Conservation (phyloP, 2,329 filamentous ascomycete species). For the Fusarium sp. region DNA sequence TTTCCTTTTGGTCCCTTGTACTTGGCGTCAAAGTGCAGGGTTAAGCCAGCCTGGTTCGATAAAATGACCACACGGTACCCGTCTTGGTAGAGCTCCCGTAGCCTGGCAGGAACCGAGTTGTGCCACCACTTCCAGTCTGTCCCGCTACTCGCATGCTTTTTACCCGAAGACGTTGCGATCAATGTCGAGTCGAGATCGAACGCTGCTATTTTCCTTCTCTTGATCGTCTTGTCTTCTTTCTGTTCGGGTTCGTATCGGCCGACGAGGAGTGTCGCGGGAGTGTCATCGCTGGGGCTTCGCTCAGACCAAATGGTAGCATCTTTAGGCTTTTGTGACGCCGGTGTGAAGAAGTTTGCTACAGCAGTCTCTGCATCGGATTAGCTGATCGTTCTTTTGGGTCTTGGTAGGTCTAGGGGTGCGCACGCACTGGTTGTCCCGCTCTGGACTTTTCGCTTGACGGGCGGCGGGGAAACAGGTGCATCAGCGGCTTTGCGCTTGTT, state of each 20-base stretch:
- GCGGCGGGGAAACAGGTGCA: slow-evolving; percentile 62
- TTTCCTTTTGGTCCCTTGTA: slow-evolving; percentile 66
- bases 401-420: neutral
- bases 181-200: slow-evolving; percentile 89
- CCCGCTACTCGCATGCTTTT: slow-evolving; percentile 74
- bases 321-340: slow-evolving; percentile 82
- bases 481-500: slow-evolving; percentile 52
- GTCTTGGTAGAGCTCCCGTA: slow-evolving; percentile 74
- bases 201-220: slow-evolving; percentile 69
- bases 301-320: slow-evolving; percentile 77
- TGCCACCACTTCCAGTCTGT: slow-evolving; percentile 98
- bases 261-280: slow-evolving; percentile 71
- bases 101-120: slow-evolving; percentile 68
- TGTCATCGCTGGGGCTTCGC: slow-evolving; percentile 62
- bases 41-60: slow-evolving; percentile 89
- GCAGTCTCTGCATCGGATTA: slow-evolving; percentile 62
- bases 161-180: slow-evolving; percentile 81
- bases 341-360: slow-evolving; percentile 88
- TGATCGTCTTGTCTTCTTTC: slow-evolving; percentile 47
- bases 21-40: slow-evolving; percentile 77
- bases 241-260: slow-evolving; percentile 70
- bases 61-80: slow-evolving; percentile 81
- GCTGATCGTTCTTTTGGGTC: slow-evolving; percentile 20
- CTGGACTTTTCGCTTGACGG: slow-evolving; percentile 61
- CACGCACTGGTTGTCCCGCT: slow-evolving; percentile 61